phyloP scores from a whole-genome alignment of 2,329 filamentous ascomycete genomes.

The Colletotrichum falcatum region DNA sequence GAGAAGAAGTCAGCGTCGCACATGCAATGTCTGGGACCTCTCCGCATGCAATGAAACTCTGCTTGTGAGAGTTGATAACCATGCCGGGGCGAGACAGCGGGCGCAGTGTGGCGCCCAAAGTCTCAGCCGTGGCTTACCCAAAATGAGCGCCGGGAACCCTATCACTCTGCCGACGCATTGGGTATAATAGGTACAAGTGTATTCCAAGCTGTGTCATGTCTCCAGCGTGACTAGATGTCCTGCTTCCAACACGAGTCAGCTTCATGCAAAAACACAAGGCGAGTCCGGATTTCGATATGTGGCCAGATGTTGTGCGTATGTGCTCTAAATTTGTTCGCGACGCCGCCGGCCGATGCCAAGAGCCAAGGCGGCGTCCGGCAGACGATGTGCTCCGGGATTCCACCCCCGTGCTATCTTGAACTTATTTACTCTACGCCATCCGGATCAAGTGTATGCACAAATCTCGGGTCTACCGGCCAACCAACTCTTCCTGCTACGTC shows the following conservation, averaged over 20 bases:
- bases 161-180: not conserved
- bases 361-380: not conserved
- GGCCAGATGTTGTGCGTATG: not conserved
- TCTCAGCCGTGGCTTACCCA: conserved; percentile 1
- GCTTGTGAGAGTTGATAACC: not conserved
- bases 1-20: not conserved
- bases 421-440: too few species aligned
- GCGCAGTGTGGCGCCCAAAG: not conserved
- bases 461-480: not conserved
- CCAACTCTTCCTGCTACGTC: too few species aligned
- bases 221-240: not conserved
- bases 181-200: not conserved
- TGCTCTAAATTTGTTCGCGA: not conserved
- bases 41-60: conserved; percentile 9
- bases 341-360: too few species aligned
- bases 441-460: too few species aligned
- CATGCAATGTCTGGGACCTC: not conserved
- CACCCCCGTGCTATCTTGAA: too few species aligned
- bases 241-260: not conserved
- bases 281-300: not conserved
- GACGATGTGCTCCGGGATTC: not conserved
- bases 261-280: not conserved
- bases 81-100: not conserved
- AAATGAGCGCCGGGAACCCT: not conserved
- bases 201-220: too few species aligned